These are phyloP conservation scores for Oropetium thomaeum DNA, from an alignment of 176 grass and related monocot species.

Conservation along the genomic window DNA sequence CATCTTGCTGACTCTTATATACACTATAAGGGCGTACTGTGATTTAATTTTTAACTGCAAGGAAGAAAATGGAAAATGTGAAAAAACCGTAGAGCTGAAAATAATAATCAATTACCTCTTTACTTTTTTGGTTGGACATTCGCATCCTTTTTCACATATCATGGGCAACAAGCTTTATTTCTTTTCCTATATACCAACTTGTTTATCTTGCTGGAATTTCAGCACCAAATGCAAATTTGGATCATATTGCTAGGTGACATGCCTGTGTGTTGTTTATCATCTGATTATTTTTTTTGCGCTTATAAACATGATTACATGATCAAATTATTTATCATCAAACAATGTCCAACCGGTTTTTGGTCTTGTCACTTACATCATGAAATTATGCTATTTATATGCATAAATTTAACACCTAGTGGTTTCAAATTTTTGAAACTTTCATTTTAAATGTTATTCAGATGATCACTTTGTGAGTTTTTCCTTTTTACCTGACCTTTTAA, in stretches of 20 bases:
- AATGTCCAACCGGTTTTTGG: neutral
- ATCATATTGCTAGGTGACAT: neutral
- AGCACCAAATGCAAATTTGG: neutral
- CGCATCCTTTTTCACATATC: neutral
- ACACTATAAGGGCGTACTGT: no score
- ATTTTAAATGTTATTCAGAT: neutral
- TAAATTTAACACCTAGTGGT: slow-evolving; percentile 1
- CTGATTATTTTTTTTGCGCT: neutral
- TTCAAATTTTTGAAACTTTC: neutral
- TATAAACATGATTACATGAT: no score
- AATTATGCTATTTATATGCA: neutral
- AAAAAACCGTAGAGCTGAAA: neutral
- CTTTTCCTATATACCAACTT: neutral
- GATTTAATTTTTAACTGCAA: no score
- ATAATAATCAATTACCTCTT: neutral
- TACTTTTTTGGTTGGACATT: neutral
- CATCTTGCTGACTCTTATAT: slow-evolving; percentile 4
- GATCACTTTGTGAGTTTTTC: neutral
- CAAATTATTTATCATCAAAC: no score
- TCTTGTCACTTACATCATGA: neutral
- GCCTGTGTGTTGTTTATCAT: neutral
- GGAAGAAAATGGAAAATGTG: neutral
- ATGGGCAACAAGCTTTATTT: neutral
- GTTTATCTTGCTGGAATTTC: neutral
- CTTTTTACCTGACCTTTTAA: slow-evolving; percentile 13